Base-by-base conservation (phyloP, 192 early-diverging fungal species). In the Backusella australiensis region DNA sequence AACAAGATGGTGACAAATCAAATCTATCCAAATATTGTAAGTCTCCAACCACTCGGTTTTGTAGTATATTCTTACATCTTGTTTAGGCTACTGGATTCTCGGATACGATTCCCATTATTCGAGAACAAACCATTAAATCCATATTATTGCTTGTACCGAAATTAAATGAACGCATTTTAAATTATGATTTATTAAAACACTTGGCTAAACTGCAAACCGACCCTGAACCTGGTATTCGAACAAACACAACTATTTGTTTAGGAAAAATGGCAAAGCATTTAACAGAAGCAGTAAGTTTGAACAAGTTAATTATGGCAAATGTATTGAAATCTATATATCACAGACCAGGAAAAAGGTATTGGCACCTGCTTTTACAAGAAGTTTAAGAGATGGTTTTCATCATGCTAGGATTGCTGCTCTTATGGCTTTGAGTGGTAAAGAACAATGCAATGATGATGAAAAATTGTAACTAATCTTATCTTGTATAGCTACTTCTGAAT, bases 161-260 rank as follows among this genome's bases (percentile, higher is more conserved):
- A 87, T 78, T 95, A 15, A 91, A 78, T 49, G 93, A 94, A 34
- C 79, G 86, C 29, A 88, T 89, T 42, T 89, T 94, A 80, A 96
- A 98, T 81, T 91, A 93, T 76, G 95, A 97, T 65, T 80, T 98
- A 1, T 73, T 99, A 34, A 80, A 91, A 74, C 94, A 95, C 75
- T 86, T 98, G 9, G 96, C 94, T n/a, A 96, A 95, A 52, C 82
- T 96, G 34, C 94, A 97, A 63, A 88, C 87, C 35, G 98, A 99
- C 81, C 87, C 91, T 26, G 97, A 98, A 75, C 95, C 98, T 1
- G 96, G 97, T 2, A 99, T 99, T 77, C 88, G 98, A 34, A 97
- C 98, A 8, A 99, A 99, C 80, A 93, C 97, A 19, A 94, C 96
- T 17, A 94, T 99, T 46, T 98, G 96, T 76, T 80, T 99, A 17